Evolutionary conservation across 1,139 yeast genomes (phyloP).

Genomic region (Yamadazyma friedrichii): DNA sequence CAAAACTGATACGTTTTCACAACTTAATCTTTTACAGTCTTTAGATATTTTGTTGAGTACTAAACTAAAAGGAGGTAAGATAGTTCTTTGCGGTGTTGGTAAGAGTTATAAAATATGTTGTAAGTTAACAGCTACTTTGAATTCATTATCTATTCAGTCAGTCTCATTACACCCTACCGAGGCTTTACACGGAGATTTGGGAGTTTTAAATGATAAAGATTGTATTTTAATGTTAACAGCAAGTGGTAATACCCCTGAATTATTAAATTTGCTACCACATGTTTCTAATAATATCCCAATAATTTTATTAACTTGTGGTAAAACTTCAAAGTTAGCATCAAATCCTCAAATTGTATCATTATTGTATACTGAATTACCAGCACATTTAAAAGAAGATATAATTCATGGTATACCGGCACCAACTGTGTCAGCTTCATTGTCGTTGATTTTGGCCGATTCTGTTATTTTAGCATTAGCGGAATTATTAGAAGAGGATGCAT

Average conservation of each 20-base stretch:
- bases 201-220: conserved; percentile 62
- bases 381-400: conserved; percentile 53
- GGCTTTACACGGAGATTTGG: conserved; percentile 90
- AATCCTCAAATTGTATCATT: conserved; percentile 49
- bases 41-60: conserved; percentile 53
- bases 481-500: conserved; percentile 55
- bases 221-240: conserved; percentile 69
- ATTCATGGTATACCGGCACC: conserved; percentile 90
- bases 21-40: conserved; percentile 49
- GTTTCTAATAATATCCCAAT: conserved; percentile 53
- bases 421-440: conserved; percentile 77
- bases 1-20: conserved; percentile 39
- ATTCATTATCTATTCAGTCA: conserved; percentile 72
- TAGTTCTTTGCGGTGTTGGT: conserved; percentile 80
- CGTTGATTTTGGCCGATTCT: conserved; percentile 77
- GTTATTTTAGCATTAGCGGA: conserved; percentile 72
- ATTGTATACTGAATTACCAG: conserved; percentile 63
- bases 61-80: conserved; percentile 54
- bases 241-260: conserved; percentile 83
- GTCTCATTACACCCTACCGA: conserved; percentile 77
- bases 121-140: conserved; percentile 78
- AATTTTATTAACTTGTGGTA: conserved; percentile 62
- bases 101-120: conserved; percentile 77
- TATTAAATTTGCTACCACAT: conserved; percentile 59
- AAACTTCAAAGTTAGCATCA: conserved; percentile 44